Conservation (phyloP, 306 rosid species). For the Corylus americana region DNA sequence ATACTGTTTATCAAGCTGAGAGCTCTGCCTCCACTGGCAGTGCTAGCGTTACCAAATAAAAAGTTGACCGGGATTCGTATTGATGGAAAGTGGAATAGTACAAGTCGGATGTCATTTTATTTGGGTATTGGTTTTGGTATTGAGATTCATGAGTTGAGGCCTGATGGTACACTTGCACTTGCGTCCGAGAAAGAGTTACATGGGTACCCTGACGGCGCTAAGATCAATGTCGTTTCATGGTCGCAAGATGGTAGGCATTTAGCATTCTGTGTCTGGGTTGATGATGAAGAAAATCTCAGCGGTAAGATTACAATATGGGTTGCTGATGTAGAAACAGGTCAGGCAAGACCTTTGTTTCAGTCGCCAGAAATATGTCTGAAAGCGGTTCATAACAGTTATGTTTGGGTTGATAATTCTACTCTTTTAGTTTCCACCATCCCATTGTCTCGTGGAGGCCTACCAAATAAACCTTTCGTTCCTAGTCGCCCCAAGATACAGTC, state of each 20-base stretch:
- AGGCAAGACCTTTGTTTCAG: conserved; percentile 76
- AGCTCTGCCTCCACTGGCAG: conserved; percentile 84
- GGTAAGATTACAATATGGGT: conserved; percentile 80
- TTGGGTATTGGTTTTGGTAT: conserved; percentile 56
- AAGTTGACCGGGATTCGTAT: conserved; percentile 94
- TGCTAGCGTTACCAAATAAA: conserved; percentile 84
- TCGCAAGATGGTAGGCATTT: conserved; percentile 84
- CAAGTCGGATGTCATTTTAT: conserved; percentile 97
- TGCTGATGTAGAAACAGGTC: conserved; percentile 84
- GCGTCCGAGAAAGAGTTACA: conserved; percentile 71
- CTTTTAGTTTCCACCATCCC: conserved; percentile 90
- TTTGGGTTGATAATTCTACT: conserved; percentile 75
- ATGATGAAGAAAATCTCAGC: conserved; percentile 52
- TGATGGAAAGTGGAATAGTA: conserved; percentile 80
- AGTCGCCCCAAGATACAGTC: conserved; percentile 87
- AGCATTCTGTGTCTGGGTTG: conserved; percentile 73
- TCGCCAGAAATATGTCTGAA: conserved; percentile 61
- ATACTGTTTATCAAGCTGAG: conserved; percentile 87
- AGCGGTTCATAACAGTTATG: conserved; percentile 80
- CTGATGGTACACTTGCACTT: conserved; percentile 70
- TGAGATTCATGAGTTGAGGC: conserved; percentile 60
- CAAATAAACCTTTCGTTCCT: conserved; percentile 87
- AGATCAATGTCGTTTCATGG: conserved; percentile 88
- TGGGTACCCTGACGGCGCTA: conserved; percentile 84
- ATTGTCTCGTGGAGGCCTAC: conserved; percentile 63